phyloP scores from a whole-genome alignment of 1,284 basidiomycete genomes.

The Tausonia pullulans region DNA sequence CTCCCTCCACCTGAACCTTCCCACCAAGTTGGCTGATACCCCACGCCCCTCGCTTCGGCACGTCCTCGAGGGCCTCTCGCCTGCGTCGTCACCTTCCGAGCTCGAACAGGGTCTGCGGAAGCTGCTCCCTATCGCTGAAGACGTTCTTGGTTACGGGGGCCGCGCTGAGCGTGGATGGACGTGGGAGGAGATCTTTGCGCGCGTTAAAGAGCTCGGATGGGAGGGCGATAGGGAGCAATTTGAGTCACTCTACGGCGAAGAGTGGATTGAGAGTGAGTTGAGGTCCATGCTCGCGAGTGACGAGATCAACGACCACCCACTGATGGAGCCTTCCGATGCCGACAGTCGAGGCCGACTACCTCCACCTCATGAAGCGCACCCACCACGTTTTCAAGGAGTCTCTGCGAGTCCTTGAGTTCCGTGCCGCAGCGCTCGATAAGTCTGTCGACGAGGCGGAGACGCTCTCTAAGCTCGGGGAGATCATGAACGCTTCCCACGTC shows the following conservation, averaged over 20 bases:
- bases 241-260: slow-evolving; percentile 50
- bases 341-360: slow-evolving; percentile 60
- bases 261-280: slow-evolving; percentile 58
- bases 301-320: background rate
- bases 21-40: background rate
- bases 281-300: slow-evolving; percentile 2
- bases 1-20: background rate
- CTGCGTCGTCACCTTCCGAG: too few relatives aligned
- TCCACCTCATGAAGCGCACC: slow-evolving; percentile 66
- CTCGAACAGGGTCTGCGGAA: slow-evolving; percentile 42
- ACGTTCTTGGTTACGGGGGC: slow-evolving; percentile 37
- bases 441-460: slow-evolving; percentile 19
- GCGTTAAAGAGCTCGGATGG: slow-evolving; percentile 14
- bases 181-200: slow-evolving; percentile 55
- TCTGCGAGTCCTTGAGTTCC: slow-evolving; percentile 63
- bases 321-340: background rate
- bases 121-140: slow-evolving; percentile 44
- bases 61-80: background rate
- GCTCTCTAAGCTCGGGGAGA: slow-evolving; percentile 47
- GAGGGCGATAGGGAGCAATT: slow-evolving; percentile 50
- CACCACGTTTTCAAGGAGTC: slow-evolving; percentile 67
- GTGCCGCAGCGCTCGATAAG: slow-evolving; percentile 34
- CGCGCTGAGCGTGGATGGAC: slow-evolving; percentile 26
- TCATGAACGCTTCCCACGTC: slow-evolving; percentile 68
- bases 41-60: slow-evolving; percentile 7